Evolutionary conservation across 192 early-diverging fungal genomes (phyloP).

Genomic region (Podila minutissima): DNA sequence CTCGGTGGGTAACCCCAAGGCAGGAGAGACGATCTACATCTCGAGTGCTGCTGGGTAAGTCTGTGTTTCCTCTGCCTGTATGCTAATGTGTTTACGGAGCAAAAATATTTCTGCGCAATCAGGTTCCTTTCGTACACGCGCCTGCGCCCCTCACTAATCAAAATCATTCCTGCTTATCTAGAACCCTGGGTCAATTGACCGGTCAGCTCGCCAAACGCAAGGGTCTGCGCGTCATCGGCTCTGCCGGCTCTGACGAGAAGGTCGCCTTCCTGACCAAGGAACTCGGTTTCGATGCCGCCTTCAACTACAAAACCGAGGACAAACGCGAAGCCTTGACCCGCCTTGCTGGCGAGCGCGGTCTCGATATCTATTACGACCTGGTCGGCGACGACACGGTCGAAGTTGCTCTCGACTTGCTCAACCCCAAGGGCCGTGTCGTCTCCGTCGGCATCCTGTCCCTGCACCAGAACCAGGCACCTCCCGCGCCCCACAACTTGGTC

Average conservation of each 20-base stretch:
- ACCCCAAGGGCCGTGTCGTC: conserved; percentile 20
- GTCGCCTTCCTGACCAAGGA: conserved; percentile 74
- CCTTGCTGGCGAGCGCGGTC: conserved; percentile 17
- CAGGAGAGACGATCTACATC: conserved; percentile 82
- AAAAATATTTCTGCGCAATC: too few relatives aligned
- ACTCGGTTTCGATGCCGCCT: conserved; percentile 83
- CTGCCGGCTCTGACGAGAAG: conserved; percentile 88
- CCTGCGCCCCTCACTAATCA: not conserved
- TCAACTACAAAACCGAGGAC: conserved; percentile 89
- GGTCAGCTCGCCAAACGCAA: conserved; percentile 84
- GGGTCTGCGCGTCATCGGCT: conserved; percentile 86
- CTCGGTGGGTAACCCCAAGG: conserved; percentile 75
- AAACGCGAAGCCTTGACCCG: conserved; percentile 22
- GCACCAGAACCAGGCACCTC: conserved; percentile 20
- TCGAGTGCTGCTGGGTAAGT: conserved; percentile 76
- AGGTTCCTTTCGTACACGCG: not conserved
- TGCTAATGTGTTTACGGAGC: too few relatives aligned
- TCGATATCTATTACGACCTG: conserved; percentile 92
- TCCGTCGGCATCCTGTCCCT: conserved; percentile 13
- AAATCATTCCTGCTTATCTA: not conserved
- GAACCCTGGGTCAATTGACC: conserved; percentile 74
- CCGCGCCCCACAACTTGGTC: conserved; percentile 15
- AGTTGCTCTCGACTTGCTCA: conserved; percentile 27
- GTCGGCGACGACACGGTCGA: conserved; percentile 64
- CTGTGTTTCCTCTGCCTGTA: not conserved